phyloP scores from a whole-genome alignment of 176 grass and related monocot species.

The Phoenix roebelenii region DNA sequence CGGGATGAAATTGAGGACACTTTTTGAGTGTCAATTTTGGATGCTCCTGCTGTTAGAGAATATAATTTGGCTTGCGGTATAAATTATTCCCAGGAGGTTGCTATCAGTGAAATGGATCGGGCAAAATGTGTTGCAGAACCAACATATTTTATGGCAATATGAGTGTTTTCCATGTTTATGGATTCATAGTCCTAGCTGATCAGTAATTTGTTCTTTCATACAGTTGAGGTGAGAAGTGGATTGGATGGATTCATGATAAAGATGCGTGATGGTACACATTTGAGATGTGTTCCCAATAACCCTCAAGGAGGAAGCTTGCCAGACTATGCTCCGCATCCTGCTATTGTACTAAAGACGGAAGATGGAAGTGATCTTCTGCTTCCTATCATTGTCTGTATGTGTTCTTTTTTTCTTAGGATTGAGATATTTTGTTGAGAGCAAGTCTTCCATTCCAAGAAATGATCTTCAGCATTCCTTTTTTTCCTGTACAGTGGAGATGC shows the following conservation, averaged over 20 bases:
- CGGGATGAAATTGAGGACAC: too few species aligned
- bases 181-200: too few species aligned
- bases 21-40: too few species aligned
- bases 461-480: not conserved
- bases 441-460: too few species aligned
- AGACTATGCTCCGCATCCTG: conserved; percentile 74
- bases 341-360: conserved; percentile 91
- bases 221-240: conserved; percentile 86
- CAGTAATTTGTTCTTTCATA: not conserved
- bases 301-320: conserved; percentile 62
- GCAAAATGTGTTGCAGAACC: too few species aligned
- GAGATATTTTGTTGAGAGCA: too few species aligned
- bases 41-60: too few species aligned
- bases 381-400: conserved; percentile 94
- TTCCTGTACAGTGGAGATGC: conserved; percentile 79
- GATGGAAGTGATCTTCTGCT: conserved; percentile 86
- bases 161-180: too few species aligned
- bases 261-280: conserved; percentile 69
- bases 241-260: conserved; percentile 84
- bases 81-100: too few species aligned
- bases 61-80: too few species aligned
- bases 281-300: conserved; percentile 69
- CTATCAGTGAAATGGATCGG: too few species aligned
- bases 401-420: conserved; percentile 8
- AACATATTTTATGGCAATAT: too few species aligned